Evolutionary conservation across 805 yeast species (phyloP).

Genomic region (Priceomyces melissophilus): DNA sequence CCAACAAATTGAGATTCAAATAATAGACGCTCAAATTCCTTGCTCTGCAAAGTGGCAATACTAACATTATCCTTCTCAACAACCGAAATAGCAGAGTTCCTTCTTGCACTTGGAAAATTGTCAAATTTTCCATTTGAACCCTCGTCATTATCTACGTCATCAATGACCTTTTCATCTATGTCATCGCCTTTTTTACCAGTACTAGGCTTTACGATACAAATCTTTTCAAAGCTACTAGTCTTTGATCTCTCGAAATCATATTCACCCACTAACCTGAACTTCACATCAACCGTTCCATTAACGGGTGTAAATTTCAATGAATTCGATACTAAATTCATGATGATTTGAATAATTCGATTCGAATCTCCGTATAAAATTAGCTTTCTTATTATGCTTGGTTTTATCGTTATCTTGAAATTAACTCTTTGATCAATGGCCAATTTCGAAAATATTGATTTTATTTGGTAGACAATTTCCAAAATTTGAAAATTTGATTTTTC

Average conservation of each 20-base stretch:
- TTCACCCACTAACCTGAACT: constrained; percentile 63
- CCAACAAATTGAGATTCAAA: constrained; percentile 33
- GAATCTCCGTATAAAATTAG: constrained; percentile 82
- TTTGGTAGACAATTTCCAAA: constrained; percentile 78
- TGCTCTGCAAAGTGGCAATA: constrained; percentile 32
- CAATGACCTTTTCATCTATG: too few relatives aligned
- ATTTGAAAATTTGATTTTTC: constrained; percentile 81
- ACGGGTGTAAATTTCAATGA: constrained; percentile 90
- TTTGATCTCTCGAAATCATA: constrained; percentile 55
- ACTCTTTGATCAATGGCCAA: constrained; percentile 77
- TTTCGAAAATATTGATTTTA: constrained; percentile 79
- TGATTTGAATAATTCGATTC: constrained; percentile 83
- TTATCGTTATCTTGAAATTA: constrained; percentile 55
- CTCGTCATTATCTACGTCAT: not conserved
- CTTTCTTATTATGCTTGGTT: constrained; percentile 57
- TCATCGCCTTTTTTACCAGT: not conserved
- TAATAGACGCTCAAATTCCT: constrained; percentile 35
- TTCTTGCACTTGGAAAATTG: too few relatives aligned
- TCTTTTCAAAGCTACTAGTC: constrained; percentile 39
- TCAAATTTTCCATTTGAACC: not conserved
- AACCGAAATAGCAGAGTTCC: not conserved
- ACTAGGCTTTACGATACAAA: constrained; percentile 28
- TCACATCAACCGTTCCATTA: constrained; percentile 73
- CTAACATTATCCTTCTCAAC: constrained; percentile 22
- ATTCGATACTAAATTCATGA: constrained; percentile 89